Evolutionary conservation across 352 stramenopile genomes (phyloP), one percentile per base, ranked within the genome.

Genomic region (Phytophthora sansomeana): DNA sequence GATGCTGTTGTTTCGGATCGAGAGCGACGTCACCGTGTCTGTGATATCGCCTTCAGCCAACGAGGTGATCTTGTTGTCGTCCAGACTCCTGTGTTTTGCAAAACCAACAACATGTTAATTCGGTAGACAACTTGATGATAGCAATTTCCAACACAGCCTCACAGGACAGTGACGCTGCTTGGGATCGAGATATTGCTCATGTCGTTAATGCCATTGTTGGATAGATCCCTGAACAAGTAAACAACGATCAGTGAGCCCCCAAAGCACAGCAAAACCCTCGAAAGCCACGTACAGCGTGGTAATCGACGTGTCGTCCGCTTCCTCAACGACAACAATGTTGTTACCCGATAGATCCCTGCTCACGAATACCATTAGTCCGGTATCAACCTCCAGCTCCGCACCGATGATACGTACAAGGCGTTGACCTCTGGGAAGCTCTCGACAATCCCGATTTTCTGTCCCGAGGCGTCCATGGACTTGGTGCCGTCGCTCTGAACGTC

Each of bases 1-100:
- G 49, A 81, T 67, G 35, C 58, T 70, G 51, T 81, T 81, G 53
- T 81, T 78, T 50, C 63, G 61, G 11, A 81, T 68, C 26, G 71
- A 78, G 3, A 78, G 9, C 11, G 69, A 72, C 36, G 67, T 78
- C 30, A 74, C 61, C 1, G 60, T 64, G 8, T 69, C 53, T 6
- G 47, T 9, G 14, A 76, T 36, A 32, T 73, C 62, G 21, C 52
- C 55, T 39, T 71, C 32, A 7, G 49, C 52, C 17, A 77, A 44
- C 4, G 39, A 19, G 21, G 64, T 30, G 14, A 77, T n/a, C 4
- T 65, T 11, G 28, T 77, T 77, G 10, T 67, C 38, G 11, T 77
- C 58, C 38, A 77, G 3, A 38, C 60, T 74, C 32, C 68, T 76
- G 29, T 16, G 42, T n/a, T 28, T 26, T 11, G 26, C 26, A 50